Evolutionary conservation across 2,329 filamentous ascomycete species (phyloP).

Genomic region (Nothopassalora personata): DNA sequence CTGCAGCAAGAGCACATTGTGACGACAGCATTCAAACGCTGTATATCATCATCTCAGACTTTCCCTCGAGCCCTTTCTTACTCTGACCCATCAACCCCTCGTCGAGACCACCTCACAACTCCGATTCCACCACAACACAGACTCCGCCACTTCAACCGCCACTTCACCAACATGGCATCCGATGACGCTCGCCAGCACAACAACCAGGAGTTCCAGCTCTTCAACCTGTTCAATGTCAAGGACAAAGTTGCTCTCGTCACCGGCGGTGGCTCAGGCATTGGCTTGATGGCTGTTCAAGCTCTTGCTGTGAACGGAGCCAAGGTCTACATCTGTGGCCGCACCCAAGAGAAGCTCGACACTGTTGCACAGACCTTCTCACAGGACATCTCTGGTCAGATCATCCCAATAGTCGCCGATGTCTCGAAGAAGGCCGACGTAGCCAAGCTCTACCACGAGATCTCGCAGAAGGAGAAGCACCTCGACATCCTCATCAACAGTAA

Average conservation of each 20-base stretch:
- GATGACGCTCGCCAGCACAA: slow-evolving; percentile 25
- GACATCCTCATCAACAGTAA: slow-evolving; percentile 44
- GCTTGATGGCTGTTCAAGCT: slow-evolving; percentile 44
- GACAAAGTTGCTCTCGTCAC: slow-evolving; percentile 40
- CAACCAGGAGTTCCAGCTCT: slow-evolving; percentile 34
- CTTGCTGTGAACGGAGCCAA: slow-evolving; percentile 39
- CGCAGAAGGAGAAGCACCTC: slow-evolving; percentile 41
- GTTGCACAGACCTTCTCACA: slow-evolving; percentile 42
- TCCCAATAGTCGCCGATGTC: slow-evolving; percentile 42
- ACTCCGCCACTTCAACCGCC: slow-evolving; percentile 11
- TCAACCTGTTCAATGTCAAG: slow-evolving; percentile 36
- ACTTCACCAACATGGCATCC: slow-evolving; percentile 26
- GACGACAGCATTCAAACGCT: slow-evolving; percentile 1
- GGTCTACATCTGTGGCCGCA: slow-evolving; percentile 46
- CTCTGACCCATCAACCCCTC: background rate
- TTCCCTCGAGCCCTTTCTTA: background rate
- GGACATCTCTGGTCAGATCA: slow-evolving; percentile 43
- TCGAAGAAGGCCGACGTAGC: slow-evolving; percentile 41
- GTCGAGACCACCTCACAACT: background rate
- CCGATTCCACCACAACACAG: background rate
- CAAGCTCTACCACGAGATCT: slow-evolving; percentile 40
- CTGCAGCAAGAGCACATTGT: slow-evolving; percentile 4
- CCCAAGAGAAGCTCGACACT: slow-evolving; percentile 45
- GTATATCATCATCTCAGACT: background rate
- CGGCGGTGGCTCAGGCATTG: slow-evolving; percentile 45